Evolutionary conservation across 352 stramenopile species (phyloP).

Genomic region (Phytophthora pseudosyringae): DNA sequence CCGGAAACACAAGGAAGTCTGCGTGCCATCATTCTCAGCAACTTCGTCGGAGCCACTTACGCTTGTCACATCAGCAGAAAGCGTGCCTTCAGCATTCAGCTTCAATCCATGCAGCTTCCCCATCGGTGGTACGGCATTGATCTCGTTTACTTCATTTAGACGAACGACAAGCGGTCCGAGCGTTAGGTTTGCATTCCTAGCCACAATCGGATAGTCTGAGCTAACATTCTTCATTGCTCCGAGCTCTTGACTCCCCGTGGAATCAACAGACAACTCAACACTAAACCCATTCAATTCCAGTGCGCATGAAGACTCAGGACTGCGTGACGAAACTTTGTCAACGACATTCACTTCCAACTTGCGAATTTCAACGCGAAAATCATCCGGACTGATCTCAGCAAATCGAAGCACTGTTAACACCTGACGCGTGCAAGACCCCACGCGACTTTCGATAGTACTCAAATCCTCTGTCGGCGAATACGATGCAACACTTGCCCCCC

Average conservation of each 20-base stretch:
- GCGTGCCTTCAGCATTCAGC: conserved; percentile 14
- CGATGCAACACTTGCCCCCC: not conserved
- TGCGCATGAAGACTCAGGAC: conserved; percentile 6
- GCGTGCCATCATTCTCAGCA: conserved; percentile 9
- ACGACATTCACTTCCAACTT: conserved; percentile 27
- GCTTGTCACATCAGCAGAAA: conserved; percentile 4
- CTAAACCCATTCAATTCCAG: conserved; percentile 21
- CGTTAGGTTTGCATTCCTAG: conserved; percentile 14
- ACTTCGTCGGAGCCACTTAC: not conserved
- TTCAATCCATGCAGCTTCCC: conserved; percentile 34
- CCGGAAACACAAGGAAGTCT: conserved; percentile 10
- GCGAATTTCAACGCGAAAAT: conserved; percentile 18
- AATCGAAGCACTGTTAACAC: conserved; percentile 17
- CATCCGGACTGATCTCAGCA: conserved; percentile 20
- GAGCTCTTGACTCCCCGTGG: conserved; percentile 3
- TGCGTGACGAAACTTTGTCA: conserved; percentile 5
- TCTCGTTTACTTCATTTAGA: conserved; percentile 7
- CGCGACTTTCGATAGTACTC: not conserved
- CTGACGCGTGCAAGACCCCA: not conserved
- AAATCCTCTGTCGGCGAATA: not conserved
- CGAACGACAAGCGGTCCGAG: conserved; percentile 12
- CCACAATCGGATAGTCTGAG: conserved; percentile 18
- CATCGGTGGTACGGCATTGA: not conserved
- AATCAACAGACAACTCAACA: conserved; percentile 10
- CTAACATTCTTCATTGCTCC: not conserved